Percentiles rank a stretch among this genome's conserved stretches.
phyloP scores from a whole-genome alignment of 257 asterid genomes.

The Galeopsis tetrahit region DNA sequence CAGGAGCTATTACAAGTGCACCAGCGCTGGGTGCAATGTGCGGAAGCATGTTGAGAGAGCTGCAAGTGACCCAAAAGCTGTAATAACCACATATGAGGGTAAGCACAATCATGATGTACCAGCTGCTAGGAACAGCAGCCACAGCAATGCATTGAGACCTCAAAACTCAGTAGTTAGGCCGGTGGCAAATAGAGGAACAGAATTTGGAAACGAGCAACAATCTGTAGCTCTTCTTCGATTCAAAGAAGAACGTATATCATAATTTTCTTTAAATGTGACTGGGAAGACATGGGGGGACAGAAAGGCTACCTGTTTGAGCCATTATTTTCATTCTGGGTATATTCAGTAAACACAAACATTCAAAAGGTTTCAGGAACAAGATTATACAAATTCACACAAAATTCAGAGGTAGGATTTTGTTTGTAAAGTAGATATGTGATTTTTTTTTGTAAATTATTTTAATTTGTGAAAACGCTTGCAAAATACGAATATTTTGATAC shows the following conservation, averaged over 20 bases:
- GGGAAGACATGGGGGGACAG: constrained; percentile 19
- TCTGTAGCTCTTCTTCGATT: constrained; percentile 60
- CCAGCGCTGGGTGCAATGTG: constrained; percentile 73
- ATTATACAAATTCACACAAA: constrained; percentile 35
- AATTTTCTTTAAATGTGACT: constrained; percentile 33
- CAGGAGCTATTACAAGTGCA: constrained; percentile 98
- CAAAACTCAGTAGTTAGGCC: constrained; percentile 39
- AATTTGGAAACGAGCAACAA: constrained; percentile 55
- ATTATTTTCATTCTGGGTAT: constrained; percentile 29
- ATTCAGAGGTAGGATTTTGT: constrained; percentile 30
- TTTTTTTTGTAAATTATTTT: constrained; percentile 58
- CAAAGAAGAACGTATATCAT: constrained; percentile 75
- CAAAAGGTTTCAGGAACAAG: constrained; percentile 33
- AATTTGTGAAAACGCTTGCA: constrained; percentile 18
- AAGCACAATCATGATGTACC: constrained; percentile 90
- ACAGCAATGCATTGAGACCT: constrained; percentile 51
- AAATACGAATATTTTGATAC: background rate
- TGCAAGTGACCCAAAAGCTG: constrained; percentile 85
- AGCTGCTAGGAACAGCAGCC: constrained; percentile 71
- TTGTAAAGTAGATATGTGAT: constrained; percentile 48
- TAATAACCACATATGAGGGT: constrained; percentile 86
- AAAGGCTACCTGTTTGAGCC: constrained; percentile 34
- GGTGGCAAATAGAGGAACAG: constrained; percentile 38
- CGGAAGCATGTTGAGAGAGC: constrained; percentile 97
- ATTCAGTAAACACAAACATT: constrained; percentile 18